Evolutionary conservation across 2,329 filamentous ascomycete genomes (phyloP).

Genomic region (Paracoccidioides lutzii): DNA sequence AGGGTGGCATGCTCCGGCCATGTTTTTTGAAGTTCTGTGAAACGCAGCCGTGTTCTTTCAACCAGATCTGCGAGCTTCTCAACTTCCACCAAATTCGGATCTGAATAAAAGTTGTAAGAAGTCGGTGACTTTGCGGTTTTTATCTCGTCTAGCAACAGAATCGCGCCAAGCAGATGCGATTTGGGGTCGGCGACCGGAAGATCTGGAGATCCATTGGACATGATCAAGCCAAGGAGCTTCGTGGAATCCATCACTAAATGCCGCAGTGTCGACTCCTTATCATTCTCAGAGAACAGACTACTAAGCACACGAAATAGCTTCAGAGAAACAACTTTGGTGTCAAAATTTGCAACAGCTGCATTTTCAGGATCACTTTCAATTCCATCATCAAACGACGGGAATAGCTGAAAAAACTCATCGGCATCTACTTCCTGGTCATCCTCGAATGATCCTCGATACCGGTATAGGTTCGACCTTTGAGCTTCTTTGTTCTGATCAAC

Average conservation of each 20-base stretch:
- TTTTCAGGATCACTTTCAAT: slow-evolving; percentile 28
- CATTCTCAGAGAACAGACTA: slow-evolving; percentile 26
- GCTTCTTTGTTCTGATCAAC: slow-evolving; percentile 64
- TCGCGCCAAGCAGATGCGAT: slow-evolving; percentile 50
- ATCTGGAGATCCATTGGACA: slow-evolving; percentile 15
- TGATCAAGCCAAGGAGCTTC: slow-evolving; percentile 23
- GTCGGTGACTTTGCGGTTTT: slow-evolving; percentile 24
- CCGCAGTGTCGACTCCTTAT: slow-evolving; percentile 20
- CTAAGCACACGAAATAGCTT: slow-evolving; percentile 49
- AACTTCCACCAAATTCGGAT: slow-evolving; percentile 63
- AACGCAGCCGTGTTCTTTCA: slow-evolving; percentile 55
- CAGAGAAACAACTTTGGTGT: slow-evolving; percentile 45
- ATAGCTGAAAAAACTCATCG: slow-evolving; percentile 65
- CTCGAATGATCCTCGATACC: slow-evolving; percentile 64
- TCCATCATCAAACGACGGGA: slow-evolving; percentile 60
- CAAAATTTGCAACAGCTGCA: slow-evolving; percentile 22
- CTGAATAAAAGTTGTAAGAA: slow-evolving; percentile 79
- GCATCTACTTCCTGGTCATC: slow-evolving; percentile 63
- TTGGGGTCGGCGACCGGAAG: slow-evolving; percentile 27
- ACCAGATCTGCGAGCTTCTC: slow-evolving; percentile 59
- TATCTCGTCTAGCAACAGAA: slow-evolving; percentile 50
- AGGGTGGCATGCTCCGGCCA: slow-evolving; percentile 69
- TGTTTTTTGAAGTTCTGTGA: slow-evolving; percentile 51
- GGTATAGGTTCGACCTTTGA: slow-evolving; percentile 64
- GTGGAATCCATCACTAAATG: slow-evolving; percentile 25